A percentile compares a stretch with the other conserved stretches of the same genome.
phyloP scores from a whole-genome alignment of 345 rosid species.

The Heritiera littoralis region DNA sequence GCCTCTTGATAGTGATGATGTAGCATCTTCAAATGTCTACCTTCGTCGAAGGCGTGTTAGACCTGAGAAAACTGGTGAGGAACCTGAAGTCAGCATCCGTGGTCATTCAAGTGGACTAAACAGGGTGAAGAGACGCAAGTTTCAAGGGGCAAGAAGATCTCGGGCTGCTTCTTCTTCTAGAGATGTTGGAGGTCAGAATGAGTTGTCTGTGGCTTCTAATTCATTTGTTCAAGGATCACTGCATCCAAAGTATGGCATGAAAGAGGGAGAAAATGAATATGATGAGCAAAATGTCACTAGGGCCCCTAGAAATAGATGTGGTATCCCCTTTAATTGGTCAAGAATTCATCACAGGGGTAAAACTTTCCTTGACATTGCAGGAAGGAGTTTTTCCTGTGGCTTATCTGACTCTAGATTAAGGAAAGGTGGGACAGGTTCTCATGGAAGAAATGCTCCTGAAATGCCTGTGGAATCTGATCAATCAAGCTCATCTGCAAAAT shows the following conservation, averaged over 20 bases:
- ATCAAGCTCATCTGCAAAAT: constrained; percentile 54
- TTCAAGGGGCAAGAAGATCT: constrained; percentile 60
- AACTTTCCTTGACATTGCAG: constrained; percentile 86
- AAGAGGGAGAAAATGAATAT: constrained; percentile 49
- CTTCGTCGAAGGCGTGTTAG: constrained; percentile 38
- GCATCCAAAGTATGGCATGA: constrained; percentile 38
- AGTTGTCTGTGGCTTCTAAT: constrained; percentile 84
- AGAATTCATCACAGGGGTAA: constrained; percentile 85
- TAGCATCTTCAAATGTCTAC: constrained; percentile 61
- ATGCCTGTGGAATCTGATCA: constrained; percentile 61
- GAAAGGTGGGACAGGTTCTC: constrained; percentile 52
- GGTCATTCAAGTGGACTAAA: constrained; percentile 46
- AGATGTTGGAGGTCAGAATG: constrained; percentile 59
- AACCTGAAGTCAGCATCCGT: constrained; percentile 37
- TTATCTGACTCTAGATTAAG: constrained; percentile 64
- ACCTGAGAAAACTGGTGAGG: constrained; percentile 35
- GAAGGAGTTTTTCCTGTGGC: constrained; percentile 95
- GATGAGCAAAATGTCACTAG: constrained; percentile 51
- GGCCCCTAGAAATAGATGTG: constrained; percentile 88
- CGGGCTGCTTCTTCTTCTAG: constrained; percentile 41
- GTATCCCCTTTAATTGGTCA: constrained; percentile 98
- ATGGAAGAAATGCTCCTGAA: constrained; percentile 55
- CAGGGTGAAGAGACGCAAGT: constrained; percentile 62
- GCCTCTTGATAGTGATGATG: constrained; percentile 62
- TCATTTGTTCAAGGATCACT: constrained; percentile 51